Evolutionary conservation across 805 yeast species (phyloP).

Genomic region (Teunomyces aglyptinius): DNA sequence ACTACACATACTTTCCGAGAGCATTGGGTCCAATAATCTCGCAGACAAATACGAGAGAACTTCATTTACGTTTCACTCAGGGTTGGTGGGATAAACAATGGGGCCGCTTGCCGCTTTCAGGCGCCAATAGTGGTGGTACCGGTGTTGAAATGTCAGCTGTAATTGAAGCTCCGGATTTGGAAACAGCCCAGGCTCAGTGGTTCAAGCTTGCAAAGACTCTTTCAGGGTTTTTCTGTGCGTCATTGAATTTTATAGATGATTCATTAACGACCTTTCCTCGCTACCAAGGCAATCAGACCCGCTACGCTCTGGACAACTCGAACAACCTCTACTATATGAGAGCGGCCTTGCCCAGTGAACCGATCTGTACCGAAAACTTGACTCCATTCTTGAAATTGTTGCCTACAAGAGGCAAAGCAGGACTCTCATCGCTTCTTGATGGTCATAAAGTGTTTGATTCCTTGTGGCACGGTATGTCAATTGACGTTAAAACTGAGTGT

Average conservation of each 20-base stretch:
- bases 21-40: constrained; percentile 74
- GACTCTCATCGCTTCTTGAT: constrained; percentile 78
- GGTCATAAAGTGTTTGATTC: constrained; percentile 91
- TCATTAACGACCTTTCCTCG: constrained; percentile 66
- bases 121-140: constrained; percentile 79
- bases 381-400: constrained; percentile 88
- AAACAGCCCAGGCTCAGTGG: constrained; percentile 68
- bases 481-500: constrained; percentile 68
- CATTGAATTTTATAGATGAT: constrained; percentile 82
- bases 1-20: constrained; percentile 74
- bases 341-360: constrained; percentile 92
- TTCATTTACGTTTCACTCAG: constrained; percentile 84
- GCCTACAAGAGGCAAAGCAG: constrained; percentile 91
- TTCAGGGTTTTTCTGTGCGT: constrained; percentile 93
- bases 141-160: constrained; percentile 94
- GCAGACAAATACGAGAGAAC: constrained; percentile 63
- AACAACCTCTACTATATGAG: constrained; percentile 58
- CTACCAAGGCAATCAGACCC: constrained; percentile 10
- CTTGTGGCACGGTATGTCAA: constrained; percentile 90
- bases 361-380: constrained; percentile 93
- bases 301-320: constrained; percentile 16
- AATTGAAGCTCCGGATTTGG: constrained; percentile 59
- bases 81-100: constrained; percentile 96
- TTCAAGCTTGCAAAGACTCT: constrained; percentile 64
- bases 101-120: constrained; percentile 78